Conservation (phyloP, 225 moss, liverwort and hornwort genomes). For the Pseudoscleropodium purum region DNA sequence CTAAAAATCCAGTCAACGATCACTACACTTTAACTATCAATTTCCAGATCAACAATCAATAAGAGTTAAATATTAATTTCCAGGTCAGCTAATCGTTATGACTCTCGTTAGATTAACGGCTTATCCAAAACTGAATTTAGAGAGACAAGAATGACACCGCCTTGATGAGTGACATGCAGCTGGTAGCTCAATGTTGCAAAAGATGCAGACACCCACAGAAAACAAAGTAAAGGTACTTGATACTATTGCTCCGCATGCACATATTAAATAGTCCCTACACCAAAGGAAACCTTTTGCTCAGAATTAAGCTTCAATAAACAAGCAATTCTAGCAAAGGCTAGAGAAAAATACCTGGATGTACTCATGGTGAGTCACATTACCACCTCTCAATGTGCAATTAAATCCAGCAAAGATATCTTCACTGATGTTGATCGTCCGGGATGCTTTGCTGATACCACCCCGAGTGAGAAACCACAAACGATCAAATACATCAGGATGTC, state of each 20-base stretch:
- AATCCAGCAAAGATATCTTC: conserved; percentile 99
- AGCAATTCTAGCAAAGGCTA: background rate
- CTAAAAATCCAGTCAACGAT: background rate
- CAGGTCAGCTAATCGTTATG: background rate
- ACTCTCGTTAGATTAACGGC: background rate
- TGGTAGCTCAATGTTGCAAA: background rate
- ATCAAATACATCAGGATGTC: conserved; percentile 97
- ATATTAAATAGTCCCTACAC: background rate
- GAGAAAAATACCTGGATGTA: conserved; percentile 58
- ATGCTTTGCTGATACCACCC: conserved; percentile 93
- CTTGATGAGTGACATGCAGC: background rate
- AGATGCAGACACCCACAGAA: background rate
- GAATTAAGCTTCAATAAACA: background rate
- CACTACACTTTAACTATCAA: background rate
- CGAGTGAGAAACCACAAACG: conserved; percentile 76
- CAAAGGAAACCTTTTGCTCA: background rate
- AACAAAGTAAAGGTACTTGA: background rate
- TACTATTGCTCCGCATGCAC: background rate
- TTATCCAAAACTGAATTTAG: background rate
- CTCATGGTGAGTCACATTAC: conserved; percentile 90
- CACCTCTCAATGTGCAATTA: conserved; percentile 80
- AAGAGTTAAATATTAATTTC: background rate
- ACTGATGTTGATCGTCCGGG: conserved; percentile 90
- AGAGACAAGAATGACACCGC: background rate
- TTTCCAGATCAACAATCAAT: background rate